Conservation (phyloP, 345 rosid genomes). For the Hypericum perforatum region DNA sequence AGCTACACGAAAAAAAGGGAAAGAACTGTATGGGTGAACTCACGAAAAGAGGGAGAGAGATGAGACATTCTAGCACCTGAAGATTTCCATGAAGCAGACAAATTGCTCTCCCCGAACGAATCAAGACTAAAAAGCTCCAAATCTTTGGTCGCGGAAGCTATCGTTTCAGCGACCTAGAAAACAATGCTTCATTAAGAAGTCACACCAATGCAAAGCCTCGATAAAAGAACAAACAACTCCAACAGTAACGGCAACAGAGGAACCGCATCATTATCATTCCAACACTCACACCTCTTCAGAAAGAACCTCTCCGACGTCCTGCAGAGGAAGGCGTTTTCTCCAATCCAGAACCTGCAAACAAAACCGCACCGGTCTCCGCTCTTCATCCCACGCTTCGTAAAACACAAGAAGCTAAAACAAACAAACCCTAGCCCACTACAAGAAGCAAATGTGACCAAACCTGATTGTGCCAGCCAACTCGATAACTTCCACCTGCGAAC, state of each 20-base stretch:
- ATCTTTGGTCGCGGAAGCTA: slow-evolving; percentile 60
- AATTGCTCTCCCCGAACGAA: slow-evolving; percentile 58
- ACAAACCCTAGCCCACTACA: background rate
- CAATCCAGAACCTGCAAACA: slow-evolving; percentile 57
- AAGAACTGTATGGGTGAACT: slow-evolving; percentile 12
- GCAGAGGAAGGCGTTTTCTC: slow-evolving; percentile 74
- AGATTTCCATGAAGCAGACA: slow-evolving; percentile 70
- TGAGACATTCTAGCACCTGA: slow-evolving; percentile 30
- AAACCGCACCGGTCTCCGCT: slow-evolving; percentile 14
- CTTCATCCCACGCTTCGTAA: background rate
- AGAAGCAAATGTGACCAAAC: background rate
- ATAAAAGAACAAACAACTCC: background rate
- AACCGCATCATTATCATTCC: slow-evolving; percentile 2
- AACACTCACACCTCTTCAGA: slow-evolving; percentile 64
- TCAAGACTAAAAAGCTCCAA: slow-evolving; percentile 76
- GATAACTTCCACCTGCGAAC: too few relatives aligned
- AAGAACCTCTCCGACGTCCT: slow-evolving; percentile 52
- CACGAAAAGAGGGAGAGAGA: background rate
- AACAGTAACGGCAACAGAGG: slow-evolving; percentile 1
- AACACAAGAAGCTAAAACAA: slow-evolving; percentile 2
- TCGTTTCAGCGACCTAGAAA: slow-evolving; percentile 58
- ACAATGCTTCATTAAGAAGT: slow-evolving; percentile 5
- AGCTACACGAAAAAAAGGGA: slow-evolving; percentile 12
- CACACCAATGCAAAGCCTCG: slow-evolving; percentile 9
- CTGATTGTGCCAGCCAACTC: too few relatives aligned